These are phyloP conservation scores for Carallia pectinifolia DNA, from an alignment of 345 rosid genomes.

Conservation along the genomic window DNA sequence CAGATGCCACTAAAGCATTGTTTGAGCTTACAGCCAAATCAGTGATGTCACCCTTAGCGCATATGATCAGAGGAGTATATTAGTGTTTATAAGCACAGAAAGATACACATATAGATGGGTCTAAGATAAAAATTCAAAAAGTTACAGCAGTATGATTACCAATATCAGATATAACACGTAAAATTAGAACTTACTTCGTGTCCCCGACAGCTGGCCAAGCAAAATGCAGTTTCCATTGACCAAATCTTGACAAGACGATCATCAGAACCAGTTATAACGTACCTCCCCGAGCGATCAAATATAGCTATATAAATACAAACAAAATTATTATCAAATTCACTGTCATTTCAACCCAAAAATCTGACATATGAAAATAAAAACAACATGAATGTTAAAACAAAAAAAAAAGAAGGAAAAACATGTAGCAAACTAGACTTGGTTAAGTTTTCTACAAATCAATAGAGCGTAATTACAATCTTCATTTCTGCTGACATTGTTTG, in stretches of 20 bases:
- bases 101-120: constrained; percentile 13
- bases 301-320: constrained; percentile 60
- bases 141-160: neutral
- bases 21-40: constrained; percentile 98
- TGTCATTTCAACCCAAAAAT: neutral
- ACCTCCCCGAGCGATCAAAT: constrained; percentile 92
- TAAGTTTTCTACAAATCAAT: neutral
- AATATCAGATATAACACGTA: constrained; percentile 1
- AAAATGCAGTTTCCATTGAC: constrained; percentile 99
- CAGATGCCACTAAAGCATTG: constrained; percentile 85
- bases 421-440: neutral
- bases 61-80: constrained; percentile 20
- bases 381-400: neutral
- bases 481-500: neutral
- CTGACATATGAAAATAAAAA: neutral
- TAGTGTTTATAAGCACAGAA: neutral
- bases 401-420: neutral
- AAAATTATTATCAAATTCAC: neutral
- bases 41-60: constrained; percentile 91
- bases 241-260: constrained; percentile 98
- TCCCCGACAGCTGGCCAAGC: constrained; percentile 98
- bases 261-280: constrained; percentile 96
- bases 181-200: constrained; percentile 76
- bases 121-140: neutral
- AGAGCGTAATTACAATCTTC: neutral